Evolutionary conservation across 2,329 filamentous ascomycete genomes (phyloP).

Genomic region (Aspergillus ruber): DNA sequence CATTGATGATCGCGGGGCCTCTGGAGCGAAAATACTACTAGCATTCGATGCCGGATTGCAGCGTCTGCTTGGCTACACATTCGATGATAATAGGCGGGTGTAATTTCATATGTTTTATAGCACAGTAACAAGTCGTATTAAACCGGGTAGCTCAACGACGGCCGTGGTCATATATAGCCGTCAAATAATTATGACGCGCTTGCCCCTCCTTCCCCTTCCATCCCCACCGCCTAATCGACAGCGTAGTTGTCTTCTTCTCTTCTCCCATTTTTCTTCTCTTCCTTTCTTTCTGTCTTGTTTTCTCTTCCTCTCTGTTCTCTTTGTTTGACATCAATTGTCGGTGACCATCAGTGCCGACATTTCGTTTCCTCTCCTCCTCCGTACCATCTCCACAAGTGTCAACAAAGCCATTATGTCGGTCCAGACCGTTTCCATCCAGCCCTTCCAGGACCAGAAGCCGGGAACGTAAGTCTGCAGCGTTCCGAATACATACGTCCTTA

Average conservation of each 20-base stretch:
- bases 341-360: background rate
- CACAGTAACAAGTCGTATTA: no score
- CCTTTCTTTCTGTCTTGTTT: conserved; percentile 5
- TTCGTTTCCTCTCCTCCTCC: background rate
- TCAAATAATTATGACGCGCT: conserved; percentile 1
- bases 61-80: background rate
- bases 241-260: conserved; percentile 1
- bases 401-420: conserved; percentile 56
- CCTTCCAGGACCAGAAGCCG: conserved; percentile 95
- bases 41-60: no score
- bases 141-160: background rate
- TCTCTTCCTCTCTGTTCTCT: conserved; percentile 4
- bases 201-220: conserved; percentile 5
- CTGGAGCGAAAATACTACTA: conserved; percentile 3
- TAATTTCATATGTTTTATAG: no score
- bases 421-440: conserved; percentile 73
- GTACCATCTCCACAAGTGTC: conserved; percentile 4
- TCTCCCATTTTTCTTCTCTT: conserved; percentile 11
- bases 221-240: conserved; percentile 8
- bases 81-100: background rate
- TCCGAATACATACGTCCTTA: background rate
- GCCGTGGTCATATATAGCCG: background rate
- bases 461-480: conserved; percentile 71
- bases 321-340: background rate
- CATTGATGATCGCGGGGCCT: conserved; percentile 3